Percentiles rank a stretch among this genome's conserved stretches.
phyloP scores from a whole-genome alignment of 352 stramenopile genomes.

The Globisporangium camurandrum region DNA sequence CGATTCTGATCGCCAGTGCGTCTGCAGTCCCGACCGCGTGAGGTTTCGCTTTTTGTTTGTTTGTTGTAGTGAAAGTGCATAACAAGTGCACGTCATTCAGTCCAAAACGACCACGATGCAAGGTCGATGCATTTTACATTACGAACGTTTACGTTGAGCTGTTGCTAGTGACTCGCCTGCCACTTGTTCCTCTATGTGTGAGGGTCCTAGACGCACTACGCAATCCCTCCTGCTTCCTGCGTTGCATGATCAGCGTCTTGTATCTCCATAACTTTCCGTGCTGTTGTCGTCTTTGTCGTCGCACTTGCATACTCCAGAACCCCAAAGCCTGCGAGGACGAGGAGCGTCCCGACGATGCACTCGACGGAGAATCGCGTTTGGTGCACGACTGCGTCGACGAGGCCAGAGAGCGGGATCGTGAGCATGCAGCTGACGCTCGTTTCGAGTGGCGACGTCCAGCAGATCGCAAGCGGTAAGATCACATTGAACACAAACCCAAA shows the following conservation, averaged over 20 bases:
- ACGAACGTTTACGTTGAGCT: background rate
- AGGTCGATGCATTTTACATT: too few species aligned
- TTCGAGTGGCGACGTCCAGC: conserved; percentile 47
- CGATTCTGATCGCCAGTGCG: too few species aligned
- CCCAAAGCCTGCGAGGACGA: conserved; percentile 46
- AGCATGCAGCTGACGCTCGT: conserved; percentile 54
- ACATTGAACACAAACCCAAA: conserved; percentile 33
- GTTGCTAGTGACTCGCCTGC: background rate
- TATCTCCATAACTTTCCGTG: too few species aligned
- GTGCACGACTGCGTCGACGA: conserved; percentile 39
- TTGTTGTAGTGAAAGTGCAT: too few species aligned
- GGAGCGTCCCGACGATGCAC: conserved; percentile 32
- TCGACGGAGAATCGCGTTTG: conserved; percentile 36
- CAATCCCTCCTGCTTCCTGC: too few species aligned
- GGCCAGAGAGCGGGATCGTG: conserved; percentile 40
- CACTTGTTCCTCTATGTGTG: too few species aligned
- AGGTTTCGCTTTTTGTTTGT: too few species aligned
- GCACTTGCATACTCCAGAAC: conserved; percentile 23
- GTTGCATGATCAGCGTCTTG: too few species aligned
- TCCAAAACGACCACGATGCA: too few species aligned
- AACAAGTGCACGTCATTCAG: too few species aligned
- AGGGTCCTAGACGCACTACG: too few species aligned
- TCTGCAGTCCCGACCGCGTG: too few species aligned
- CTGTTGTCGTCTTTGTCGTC: background rate
- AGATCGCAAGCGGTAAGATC: conserved; percentile 31